phyloP scores from a whole-genome alignment of 768 basidiomycete species.

The Mycena filopes region DNA sequence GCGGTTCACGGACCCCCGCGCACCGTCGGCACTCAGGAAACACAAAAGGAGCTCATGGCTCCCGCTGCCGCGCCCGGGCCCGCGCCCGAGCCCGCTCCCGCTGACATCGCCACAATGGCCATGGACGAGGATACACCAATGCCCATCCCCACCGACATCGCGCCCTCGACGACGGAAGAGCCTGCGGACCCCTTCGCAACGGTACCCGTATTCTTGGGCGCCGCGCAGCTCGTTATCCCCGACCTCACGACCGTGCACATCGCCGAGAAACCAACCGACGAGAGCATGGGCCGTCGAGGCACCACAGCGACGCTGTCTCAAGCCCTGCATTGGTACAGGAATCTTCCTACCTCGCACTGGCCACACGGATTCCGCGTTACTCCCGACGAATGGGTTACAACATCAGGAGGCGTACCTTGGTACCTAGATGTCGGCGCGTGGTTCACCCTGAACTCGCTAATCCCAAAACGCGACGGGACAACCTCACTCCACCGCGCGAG shows the following conservation, averaged over 20 bases:
- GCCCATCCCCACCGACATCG: too few species aligned
- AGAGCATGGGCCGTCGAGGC: background rate
- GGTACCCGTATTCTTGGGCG: background rate
- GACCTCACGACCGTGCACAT: background rate
- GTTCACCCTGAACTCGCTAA: background rate
- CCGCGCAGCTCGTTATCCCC: background rate
- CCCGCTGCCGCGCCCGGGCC: too few species aligned
- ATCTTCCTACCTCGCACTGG: background rate
- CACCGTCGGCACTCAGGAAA: too few species aligned
- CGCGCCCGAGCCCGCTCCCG: too few species aligned
- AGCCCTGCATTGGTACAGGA: background rate
- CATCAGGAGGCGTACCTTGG: background rate
- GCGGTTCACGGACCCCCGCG: too few species aligned
- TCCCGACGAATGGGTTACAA: background rate
- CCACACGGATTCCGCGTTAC: background rate
- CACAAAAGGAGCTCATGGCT: too few species aligned
- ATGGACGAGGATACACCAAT: too few species aligned
- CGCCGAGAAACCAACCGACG: background rate
- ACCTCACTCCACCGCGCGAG: background rate
- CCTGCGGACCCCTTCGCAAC: too few species aligned
- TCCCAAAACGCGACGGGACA: background rate
- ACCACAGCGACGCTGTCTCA: background rate
- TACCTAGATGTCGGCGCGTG: background rate
- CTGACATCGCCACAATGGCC: too few species aligned
- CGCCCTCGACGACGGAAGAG: too few species aligned